Base-by-base conservation (phyloP, 345 rosid genomes). In the Euclidium syriacum region DNA sequence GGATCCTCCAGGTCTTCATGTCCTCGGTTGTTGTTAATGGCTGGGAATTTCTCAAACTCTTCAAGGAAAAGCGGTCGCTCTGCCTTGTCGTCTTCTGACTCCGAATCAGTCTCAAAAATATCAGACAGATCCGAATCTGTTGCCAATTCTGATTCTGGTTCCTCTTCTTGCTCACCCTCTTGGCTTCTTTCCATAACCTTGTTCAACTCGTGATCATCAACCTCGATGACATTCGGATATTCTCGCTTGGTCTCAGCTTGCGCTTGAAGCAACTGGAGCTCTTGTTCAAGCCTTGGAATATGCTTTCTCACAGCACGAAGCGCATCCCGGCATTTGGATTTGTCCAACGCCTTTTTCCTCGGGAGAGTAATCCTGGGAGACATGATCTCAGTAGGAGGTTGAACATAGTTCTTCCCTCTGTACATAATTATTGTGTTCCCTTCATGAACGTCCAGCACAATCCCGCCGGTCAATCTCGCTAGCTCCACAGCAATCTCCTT, bases 301-400 rank as follows among this genome's bases (percentile, higher is more conserved):
- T 79, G 68, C 73, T 75, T 84, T 70, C 87, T 77, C 18, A 94
- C 80, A n/a, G 91, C 88, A 44, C 90, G 80, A 34, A 94, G 87
- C 2, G 82, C 88, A 54, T 94, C 99, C 59, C 91, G 67, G 56
- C 80, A 85, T 59, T 84, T 94, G 42, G 97, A 90, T 59, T 88
- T 94, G 59, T 94, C 99, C 80, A 90, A 65, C 55, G 87, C 98
- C 91, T 92, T 92, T 74, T 82, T 89, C 72, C 95, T 79, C 0
- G 89, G 75, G 38, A 92, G 88, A 50, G 98, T 88, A 77, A 80
- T 78, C 78, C 95, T 74, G 0, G 97, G 97, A 2, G 91, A 89
- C 98, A 91, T 88, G 30, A 90, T 94, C 62, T 94, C 97, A 10
- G 96, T 88, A 7, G 98, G 98, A 11, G 99, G 95, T 47, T 90